Base-by-base conservation (phyloP, 345 rosid genomes). In the Populus euphratica region DNA sequence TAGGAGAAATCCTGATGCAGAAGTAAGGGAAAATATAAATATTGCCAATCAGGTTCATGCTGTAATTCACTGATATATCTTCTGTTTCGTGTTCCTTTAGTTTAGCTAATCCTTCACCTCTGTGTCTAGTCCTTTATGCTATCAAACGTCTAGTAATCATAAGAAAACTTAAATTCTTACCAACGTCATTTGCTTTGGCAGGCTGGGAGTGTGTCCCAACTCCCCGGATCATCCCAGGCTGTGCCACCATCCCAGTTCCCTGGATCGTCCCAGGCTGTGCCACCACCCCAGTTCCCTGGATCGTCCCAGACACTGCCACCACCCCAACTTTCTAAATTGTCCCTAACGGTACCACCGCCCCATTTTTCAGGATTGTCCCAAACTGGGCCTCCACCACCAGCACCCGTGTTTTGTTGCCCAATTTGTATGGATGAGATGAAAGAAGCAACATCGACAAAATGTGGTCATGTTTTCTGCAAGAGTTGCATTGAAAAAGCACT, bases 381-480 rank as follows among this genome's bases (percentile, higher is more conserved):
- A 27, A 1, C 29, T 9, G 63, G 11, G 13, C 29, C 63, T 3
- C 29, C 29, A 0, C 29, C 29, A 10, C 5, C 29, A 7, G 64
- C 69, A 31, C 21, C 23, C 2, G n/a, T 21, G 11, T 65, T 29
- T 35, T 27, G 71, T 25, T 84, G 86, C 33, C 77, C 84, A 1
- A 84, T 84, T 29, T 80, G 86, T 66, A 59, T 74, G 56, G 79
- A 78, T 10, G 70, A 78, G 11, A n/a, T 84, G 17, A 50, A 1
- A 4, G 73, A 78, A 47, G 80, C 77, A 62, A 81, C 81, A 44
- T 61, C 86, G 35, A 84, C 86, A 9, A 84, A 73, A 63, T 81
- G 84, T 29, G 86, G 86, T 38, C 86, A 83, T 63, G 69, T 83
- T 13, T 83, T 80, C 81, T 80, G 86, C 62, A 74, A 72, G 70